Evolutionary conservation across 2,329 filamentous ascomycete species (phyloP), one percentile per base, ranked within the genome.

Genomic region (Coniochaeta prunicola): DNA sequence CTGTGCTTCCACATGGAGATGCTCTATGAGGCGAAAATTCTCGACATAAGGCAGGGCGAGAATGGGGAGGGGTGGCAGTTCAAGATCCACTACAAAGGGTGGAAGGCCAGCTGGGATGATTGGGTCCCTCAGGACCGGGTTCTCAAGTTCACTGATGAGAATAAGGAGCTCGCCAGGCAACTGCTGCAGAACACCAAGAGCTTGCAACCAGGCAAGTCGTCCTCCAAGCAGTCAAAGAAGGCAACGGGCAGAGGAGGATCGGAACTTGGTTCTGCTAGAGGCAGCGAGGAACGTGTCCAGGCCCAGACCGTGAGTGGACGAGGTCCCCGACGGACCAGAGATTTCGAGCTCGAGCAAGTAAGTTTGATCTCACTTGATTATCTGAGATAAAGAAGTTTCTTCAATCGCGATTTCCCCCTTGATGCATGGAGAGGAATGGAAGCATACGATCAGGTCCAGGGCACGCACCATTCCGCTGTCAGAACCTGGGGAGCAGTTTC

Each of bases 81-180:
- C 77, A 90, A 90, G 70, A 90, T 99, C 58, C 94, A 99, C 76
- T 99, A 99, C 79, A 97, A 97, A 76, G 94, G 94, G 69, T 99
- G 94, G 94, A 99, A 99, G 80, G 92, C 93, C 73, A 97, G 92
- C 82, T 99, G 94, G 94, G 94, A 99, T 77, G 94, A 99, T 77
- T 97, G 93, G 93, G 94, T 97, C 50, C 85, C 90, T 24, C 87
- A 92, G 74, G 93, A 97, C 72, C 90, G 94, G 65, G 88, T 99
- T 61, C 88, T 92, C 70, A 97, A 97, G 76, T 89, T 93, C 71
- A 96, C 88, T 57, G 91, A 96, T 59, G 94, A 97, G 76, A 97
- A 97, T 76, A 90, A 91, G 70, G 91, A 96, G 70, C 83, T 99
- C 38, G 92, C 93, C 24, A 79, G 80, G 58, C 87, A 89, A 72